phyloP scores from a whole-genome alignment of 2,329 filamentous ascomycete genomes.

The Diaporthe capsici region DNA sequence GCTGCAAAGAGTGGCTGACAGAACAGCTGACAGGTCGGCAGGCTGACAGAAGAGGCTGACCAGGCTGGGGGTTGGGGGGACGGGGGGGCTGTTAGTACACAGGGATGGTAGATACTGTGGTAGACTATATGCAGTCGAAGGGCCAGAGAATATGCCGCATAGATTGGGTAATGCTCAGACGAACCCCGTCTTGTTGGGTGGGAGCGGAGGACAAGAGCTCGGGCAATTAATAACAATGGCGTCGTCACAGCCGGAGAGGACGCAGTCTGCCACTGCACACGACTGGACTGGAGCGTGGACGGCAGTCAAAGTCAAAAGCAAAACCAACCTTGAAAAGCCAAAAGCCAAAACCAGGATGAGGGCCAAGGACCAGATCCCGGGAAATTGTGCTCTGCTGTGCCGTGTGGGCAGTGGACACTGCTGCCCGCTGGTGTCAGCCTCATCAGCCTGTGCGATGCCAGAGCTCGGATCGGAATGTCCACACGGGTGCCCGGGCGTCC shows the following conservation, averaged over 20 bases:
- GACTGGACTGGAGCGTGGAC: neutral
- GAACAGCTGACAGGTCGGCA: neutral
- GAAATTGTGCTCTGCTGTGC: slow-evolving; percentile 19
- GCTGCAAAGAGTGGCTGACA: slow-evolving; percentile 10
- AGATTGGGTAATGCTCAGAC: slow-evolving; percentile 23
- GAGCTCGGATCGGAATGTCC: neutral
- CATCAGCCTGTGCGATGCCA: neutral
- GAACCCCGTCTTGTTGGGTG: slow-evolving; percentile 10
- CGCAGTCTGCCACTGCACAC: neutral
- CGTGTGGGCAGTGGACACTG: slow-evolving; percentile 1
- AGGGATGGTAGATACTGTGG: too few species aligned
- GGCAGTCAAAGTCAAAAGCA: slow-evolving; percentile 30
- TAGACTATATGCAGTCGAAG: neutral
- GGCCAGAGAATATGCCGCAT: neutral
- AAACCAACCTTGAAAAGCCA: slow-evolving; percentile 26
- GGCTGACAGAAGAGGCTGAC: slow-evolving; percentile 14
- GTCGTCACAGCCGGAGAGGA: slow-evolving; percentile 1
- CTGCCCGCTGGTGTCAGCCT: slow-evolving; percentile 26
- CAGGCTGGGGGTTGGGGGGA: neutral
- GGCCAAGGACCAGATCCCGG: slow-evolving; percentile 2
- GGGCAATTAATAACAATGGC: slow-evolving; percentile 1
- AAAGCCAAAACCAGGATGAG: slow-evolving; percentile 25
- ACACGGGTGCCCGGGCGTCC: neutral
- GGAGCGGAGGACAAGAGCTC: slow-evolving; percentile 9
- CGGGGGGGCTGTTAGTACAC: too few species aligned